These are phyloP conservation scores for Spongispora temasekensis DNA, from an alignment of 1,284 basidiomycete species.

Conservation along the genomic window DNA sequence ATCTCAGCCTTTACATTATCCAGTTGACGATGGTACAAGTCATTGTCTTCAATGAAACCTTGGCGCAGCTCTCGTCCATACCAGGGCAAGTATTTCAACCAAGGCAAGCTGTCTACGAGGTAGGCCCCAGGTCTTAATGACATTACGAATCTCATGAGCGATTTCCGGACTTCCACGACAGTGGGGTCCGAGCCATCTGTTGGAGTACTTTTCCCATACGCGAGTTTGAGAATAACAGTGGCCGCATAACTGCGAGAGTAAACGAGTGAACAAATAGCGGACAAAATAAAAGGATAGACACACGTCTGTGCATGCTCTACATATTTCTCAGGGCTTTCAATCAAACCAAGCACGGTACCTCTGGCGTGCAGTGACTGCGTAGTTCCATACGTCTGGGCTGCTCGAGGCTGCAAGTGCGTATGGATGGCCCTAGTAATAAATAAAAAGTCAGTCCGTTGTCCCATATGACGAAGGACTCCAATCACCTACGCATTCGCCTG, in stretches of 20 bases:
- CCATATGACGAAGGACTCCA: too few species aligned
- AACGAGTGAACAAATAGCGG: background rate
- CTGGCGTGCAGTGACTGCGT: slow-evolving; percentile 7
- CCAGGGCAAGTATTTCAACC: slow-evolving; percentile 14
- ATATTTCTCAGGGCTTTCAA: slow-evolving; percentile 7
- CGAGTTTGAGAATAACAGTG: slow-evolving; percentile 8
- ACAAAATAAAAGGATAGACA: background rate
- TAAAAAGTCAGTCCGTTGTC: too few species aligned
- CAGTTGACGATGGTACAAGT: slow-evolving; percentile 3
- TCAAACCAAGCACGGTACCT: background rate
- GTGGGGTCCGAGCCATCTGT: slow-evolving; percentile 7
- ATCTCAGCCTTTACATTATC: slow-evolving; percentile 9
- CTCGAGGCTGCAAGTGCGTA: slow-evolving; percentile 10
- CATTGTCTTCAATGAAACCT: slow-evolving; percentile 8
- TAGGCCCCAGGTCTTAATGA: slow-evolving; percentile 9
- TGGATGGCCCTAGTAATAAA: slow-evolving; percentile 16
- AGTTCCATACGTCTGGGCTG: slow-evolving; percentile 2
- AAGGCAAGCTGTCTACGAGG: slow-evolving; percentile 11
- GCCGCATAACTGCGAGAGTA: slow-evolving; percentile 8
- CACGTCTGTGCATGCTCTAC: slow-evolving; percentile 3
- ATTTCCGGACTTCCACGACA: background rate
- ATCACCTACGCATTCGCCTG: slow-evolving; percentile 8
- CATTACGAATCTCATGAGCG: background rate
- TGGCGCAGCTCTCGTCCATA: slow-evolving; percentile 9
- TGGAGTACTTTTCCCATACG: slow-evolving; percentile 10